A percentile compares a stretch with the other conserved stretches of the same genome.
Conservation (phyloP, 106 monocot species). For the Amphibolis antarctica region DNA sequence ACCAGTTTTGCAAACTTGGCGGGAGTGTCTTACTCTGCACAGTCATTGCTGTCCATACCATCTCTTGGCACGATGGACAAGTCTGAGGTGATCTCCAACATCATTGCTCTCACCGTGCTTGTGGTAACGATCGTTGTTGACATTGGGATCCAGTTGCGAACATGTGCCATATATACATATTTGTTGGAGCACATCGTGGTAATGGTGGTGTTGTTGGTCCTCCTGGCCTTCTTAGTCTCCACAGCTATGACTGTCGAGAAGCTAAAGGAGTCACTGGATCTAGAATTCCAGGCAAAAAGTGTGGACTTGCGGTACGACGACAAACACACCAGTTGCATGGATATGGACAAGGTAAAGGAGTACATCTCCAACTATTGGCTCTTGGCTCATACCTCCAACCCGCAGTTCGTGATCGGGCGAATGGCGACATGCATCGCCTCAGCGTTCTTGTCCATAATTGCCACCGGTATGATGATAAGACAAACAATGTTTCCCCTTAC, state of each 20-base stretch:
- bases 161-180: slow-evolving; percentile 7
- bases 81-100: slow-evolving; percentile 1
- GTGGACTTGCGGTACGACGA: not conserved
- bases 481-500: too few relatives aligned
- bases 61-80: slow-evolving; percentile 13
- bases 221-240: slow-evolving; percentile 1
- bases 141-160: slow-evolving; percentile 10
- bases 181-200: slow-evolving; percentile 1
- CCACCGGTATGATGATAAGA: not conserved
- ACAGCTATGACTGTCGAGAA: not conserved
- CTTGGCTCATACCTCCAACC: slow-evolving; percentile 16
- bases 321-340: not conserved
- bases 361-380: slow-evolving; percentile 6
- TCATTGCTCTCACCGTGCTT: slow-evolving; percentile 7
- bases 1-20: slow-evolving; percentile 21
- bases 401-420: slow-evolving; percentile 10
- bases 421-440: slow-evolving; percentile 14
- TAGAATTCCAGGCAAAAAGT: not conserved
- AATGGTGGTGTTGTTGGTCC: not conserved
- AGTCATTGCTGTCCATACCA: slow-evolving; percentile 13
- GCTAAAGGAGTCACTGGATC: not conserved
- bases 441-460: slow-evolving; percentile 4
- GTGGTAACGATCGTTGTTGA: slow-evolving; percentile 16
- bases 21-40: slow-evolving; percentile 18
- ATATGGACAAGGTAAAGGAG: not conserved